Base-by-base conservation (phyloP, 257 asterid genomes). In the Apocynum venetum region DNA sequence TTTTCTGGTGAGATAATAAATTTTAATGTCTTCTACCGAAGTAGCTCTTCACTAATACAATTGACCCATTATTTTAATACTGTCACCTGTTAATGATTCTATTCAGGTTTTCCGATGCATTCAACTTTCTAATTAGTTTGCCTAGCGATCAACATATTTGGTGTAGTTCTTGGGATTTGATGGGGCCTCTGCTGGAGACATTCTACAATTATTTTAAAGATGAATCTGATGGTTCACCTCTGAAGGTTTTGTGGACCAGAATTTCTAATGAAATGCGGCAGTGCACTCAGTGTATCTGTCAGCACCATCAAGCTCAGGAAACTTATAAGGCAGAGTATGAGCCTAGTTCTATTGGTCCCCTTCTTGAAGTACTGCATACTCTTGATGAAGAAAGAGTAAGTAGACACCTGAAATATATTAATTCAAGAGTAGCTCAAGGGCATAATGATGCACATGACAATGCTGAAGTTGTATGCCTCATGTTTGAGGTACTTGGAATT, bases 141-240 rank as follows among this genome's bases (percentile, higher is more conserved):
- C 94, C 98, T 17, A 74, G 83, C 48, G 91, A 84, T 73, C 76
- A 80, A 36, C 99, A 95, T 78, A 92, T 91, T 64, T 95, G 99
- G 98, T 95, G 99, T 74, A 89, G 90, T 69, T 86, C 86, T 55
- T 92, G 94, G 96, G 96, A 91, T 74, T 78, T 95, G 51, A 95
- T 95, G 98, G 97, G 98, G 47, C 99, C 99, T 75, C 89, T 95
- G 64, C 88, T 95, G 57, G 99, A 95, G 87, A 91, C 99, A 71
- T 93, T 91, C 79, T 93, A 85, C 84, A 93, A 88, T 89, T 93
- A 91, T 84, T 91, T 83, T 60, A 89, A 90, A 81, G 96, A 91
- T 63, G 91, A 89, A 41, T 74, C 84, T 64, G 46, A 0, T 48
- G 97, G 84, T 87, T 95, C 98, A 72, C 97, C 99, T 81, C 93